These are phyloP conservation scores for Eremomyces bilateralis DNA, from an alignment of 495 filamentous ascomycete genomes.

Conservation along the genomic window DNA sequence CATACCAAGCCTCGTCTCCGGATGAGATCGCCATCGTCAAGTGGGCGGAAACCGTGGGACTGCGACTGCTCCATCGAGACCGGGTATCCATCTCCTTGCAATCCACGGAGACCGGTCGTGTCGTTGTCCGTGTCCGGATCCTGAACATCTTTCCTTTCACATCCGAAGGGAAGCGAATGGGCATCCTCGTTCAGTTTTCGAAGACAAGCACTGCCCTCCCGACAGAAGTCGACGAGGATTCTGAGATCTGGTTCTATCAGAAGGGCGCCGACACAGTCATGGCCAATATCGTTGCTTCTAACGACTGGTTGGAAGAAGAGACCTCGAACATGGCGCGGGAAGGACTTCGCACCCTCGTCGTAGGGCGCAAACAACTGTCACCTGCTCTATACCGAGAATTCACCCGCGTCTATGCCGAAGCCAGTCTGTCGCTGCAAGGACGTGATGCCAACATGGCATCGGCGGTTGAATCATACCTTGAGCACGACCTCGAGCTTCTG, in stretches of 20 bases:
- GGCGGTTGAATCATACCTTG: conserved; percentile 60
- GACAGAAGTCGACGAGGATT: conserved; percentile 16
- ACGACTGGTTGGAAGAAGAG: conserved; percentile 98
- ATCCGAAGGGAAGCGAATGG: conserved; percentile 94
- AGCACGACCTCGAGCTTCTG: conserved; percentile 72
- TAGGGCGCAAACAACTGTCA: conserved; percentile 69
- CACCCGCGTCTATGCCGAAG: conserved; percentile 47
- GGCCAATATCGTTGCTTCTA: conserved; percentile 74
- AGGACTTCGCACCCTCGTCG: conserved; percentile 80
- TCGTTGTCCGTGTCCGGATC: conserved; percentile 71
- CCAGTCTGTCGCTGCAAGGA: conserved; percentile 53
- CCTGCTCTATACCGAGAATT: conserved; percentile 60
- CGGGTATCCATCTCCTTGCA: conserved; percentile 64
- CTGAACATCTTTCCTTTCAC: conserved; percentile 96
- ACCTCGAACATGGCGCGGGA: conserved; percentile 97
- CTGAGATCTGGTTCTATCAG: conserved; percentile 88
- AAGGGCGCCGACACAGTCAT: conserved; percentile 98
- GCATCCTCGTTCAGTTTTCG: conserved; percentile 75
- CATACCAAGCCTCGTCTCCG: conserved; percentile 89
- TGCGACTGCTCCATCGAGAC: conserved; percentile 69
- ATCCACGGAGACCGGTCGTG: conserved; percentile 49
- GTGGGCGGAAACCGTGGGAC: conserved; percentile 83
- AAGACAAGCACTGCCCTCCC: conserved; percentile 17
- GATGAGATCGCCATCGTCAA: conserved; percentile 96
- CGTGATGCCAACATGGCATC: conserved; percentile 65